A percentile compares a stretch with the other conserved stretches of the same genome.
phyloP scores from a whole-genome alignment of 2,329 filamentous ascomycete species.

The Fusarium nodosum region DNA sequence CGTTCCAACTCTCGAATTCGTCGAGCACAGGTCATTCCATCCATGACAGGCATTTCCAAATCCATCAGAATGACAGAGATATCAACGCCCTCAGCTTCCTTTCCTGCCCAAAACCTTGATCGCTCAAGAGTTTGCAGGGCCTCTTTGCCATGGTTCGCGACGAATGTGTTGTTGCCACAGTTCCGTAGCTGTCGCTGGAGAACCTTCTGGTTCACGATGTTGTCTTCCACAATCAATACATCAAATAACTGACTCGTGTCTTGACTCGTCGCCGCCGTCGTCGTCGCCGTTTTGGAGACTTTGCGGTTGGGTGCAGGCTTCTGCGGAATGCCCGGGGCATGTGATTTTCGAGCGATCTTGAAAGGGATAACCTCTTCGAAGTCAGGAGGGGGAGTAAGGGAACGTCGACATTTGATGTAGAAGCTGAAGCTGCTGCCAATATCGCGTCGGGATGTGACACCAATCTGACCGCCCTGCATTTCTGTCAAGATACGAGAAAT shows the following conservation, averaged over 20 bases:
- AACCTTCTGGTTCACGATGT: conserved; percentile 75
- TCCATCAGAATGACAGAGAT: conserved; percentile 83
- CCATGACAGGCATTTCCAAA: conserved; percentile 87
- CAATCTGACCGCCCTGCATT: conserved; percentile 82
- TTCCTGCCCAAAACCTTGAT: conserved; percentile 68
- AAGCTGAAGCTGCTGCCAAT: conserved; percentile 82
- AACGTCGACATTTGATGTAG: conserved; percentile 77
- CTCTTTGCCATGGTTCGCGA: conserved; percentile 75
- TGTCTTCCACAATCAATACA: conserved; percentile 76
- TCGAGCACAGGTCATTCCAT: conserved; percentile 79
- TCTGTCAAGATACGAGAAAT: conserved; percentile 83
- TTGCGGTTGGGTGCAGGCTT: conserved; percentile 40
- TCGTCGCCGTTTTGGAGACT: conserved; percentile 15
- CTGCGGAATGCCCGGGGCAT: conserved; percentile 33
- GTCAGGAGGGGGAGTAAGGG: conserved; percentile 56
- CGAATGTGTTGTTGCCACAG: conserved; percentile 70
- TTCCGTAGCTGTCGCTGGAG: conserved; percentile 72
- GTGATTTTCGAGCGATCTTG: conserved; percentile 53
- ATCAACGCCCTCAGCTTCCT: conserved; percentile 62
- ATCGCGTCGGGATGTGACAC: conserved; percentile 75
- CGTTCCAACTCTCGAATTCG: conserved; percentile 77
- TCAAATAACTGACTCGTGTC: conserved; percentile 58
- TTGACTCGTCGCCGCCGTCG: conserved; percentile 18
- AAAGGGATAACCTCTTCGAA: conserved; percentile 55
- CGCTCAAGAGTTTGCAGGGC: conserved; percentile 69